Percentiles rank a stretch among this genome's conserved stretches.
phyloP scores from a whole-genome alignment of 768 basidiomycete species.

The Paxillus involutus region DNA sequence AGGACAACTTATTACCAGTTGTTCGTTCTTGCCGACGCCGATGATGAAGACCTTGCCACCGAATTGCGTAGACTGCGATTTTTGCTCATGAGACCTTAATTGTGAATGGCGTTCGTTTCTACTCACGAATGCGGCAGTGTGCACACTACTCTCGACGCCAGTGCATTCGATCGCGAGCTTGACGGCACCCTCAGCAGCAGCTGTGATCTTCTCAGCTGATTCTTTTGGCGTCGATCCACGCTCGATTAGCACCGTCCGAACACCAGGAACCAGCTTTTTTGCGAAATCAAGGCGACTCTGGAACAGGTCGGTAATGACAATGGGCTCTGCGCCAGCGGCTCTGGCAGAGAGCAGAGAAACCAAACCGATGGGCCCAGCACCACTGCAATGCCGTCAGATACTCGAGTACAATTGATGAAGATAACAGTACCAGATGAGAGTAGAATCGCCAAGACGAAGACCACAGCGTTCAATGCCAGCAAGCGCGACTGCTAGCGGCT shows the following conservation, averaged over 20 bases:
- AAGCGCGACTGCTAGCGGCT: slow-evolving; percentile 65
- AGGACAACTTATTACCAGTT: slow-evolving; percentile 38
- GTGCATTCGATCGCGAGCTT: slow-evolving; percentile 63
- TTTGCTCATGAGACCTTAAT: neutral
- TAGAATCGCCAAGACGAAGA: slow-evolving; percentile 63
- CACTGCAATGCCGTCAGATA: slow-evolving; percentile 37
- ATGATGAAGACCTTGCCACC: slow-evolving; percentile 72
- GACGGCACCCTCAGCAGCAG: slow-evolving; percentile 47
- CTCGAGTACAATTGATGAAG: neutral
- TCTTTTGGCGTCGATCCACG: slow-evolving; percentile 46
- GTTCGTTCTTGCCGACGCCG: slow-evolving; percentile 67
- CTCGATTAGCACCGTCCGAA: slow-evolving; percentile 55
- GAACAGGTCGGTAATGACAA: slow-evolving; percentile 68
- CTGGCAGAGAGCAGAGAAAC: slow-evolving; percentile 60
- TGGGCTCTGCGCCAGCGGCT: slow-evolving; percentile 69
- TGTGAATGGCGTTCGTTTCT: neutral
- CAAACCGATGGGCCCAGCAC: slow-evolving; percentile 68
- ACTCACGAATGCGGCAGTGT: slow-evolving; percentile 56
- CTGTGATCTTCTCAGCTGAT: slow-evolving; percentile 52
- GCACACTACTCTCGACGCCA: slow-evolving; percentile 61
- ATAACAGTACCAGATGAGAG: slow-evolving; percentile 53
- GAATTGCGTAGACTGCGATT: slow-evolving; percentile 54
- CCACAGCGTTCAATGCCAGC: slow-evolving; percentile 67
- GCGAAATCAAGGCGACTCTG: slow-evolving; percentile 67
- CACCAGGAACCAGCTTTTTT: slow-evolving; percentile 57